Conservation (phyloP, 1,284 basidiomycete species). For the Cutaneotrichosporon cavernicola region DNA sequence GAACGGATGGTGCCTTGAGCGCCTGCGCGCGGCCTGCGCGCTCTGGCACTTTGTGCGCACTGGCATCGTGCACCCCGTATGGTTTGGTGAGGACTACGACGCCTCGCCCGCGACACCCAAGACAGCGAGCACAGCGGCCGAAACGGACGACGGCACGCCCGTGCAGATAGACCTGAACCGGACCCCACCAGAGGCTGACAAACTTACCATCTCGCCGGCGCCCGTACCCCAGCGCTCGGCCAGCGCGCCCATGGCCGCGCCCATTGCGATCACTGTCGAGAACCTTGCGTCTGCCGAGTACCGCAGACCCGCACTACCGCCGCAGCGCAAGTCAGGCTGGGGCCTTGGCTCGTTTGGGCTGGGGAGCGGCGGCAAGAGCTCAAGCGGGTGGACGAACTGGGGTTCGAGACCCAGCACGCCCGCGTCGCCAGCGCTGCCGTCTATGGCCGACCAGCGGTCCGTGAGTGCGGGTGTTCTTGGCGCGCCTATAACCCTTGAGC, state of each 20-base stretch:
- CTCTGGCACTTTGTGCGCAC: slow-evolving; percentile 85
- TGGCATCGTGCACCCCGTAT: slow-evolving; percentile 75
- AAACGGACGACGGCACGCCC: neutral
- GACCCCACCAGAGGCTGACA: slow-evolving; percentile 16
- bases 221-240: slow-evolving; percentile 5
- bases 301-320: neutral
- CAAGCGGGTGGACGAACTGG: slow-evolving; percentile 10
- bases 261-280: slow-evolving; percentile 9
- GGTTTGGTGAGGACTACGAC: slow-evolving; percentile 67
- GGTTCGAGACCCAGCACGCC: slow-evolving; percentile 13
- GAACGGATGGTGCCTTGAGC: slow-evolving; percentile 57
- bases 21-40: slow-evolving; percentile 81
- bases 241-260: neutral
- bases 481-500: slow-evolving; percentile 9
- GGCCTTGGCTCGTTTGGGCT: slow-evolving; percentile 19
- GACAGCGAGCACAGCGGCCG: slow-evolving; percentile 4
- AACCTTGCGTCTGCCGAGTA: slow-evolving; percentile 7
- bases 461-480: neutral
- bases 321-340: slow-evolving; percentile 19
- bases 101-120: neutral
- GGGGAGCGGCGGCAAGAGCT: slow-evolving; percentile 12
- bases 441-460: neutral
- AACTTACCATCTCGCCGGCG: slow-evolving; percentile 21
- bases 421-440: neutral
- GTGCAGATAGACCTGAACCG: slow-evolving; percentile 14